Percentiles rank a stretch among this genome's conserved stretches.
Evolutionary conservation across 2,329 filamentous ascomycete species (phyloP).

Genomic region (Penicillium sp.): DNA sequence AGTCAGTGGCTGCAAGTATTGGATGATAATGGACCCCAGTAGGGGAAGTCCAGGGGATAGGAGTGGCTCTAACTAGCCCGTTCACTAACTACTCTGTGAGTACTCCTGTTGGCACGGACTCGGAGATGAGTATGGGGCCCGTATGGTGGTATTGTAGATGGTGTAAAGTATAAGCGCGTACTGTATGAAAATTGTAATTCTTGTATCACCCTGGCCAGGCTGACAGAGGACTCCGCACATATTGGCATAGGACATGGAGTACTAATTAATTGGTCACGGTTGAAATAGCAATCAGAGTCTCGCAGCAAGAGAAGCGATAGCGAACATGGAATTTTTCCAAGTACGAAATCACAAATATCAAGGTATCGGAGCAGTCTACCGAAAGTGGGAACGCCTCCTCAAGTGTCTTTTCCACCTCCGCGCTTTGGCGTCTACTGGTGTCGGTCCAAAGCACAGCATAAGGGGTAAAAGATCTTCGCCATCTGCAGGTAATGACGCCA

Average conservation of each 20-base stretch:
- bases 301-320: not conserved
- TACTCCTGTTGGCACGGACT: not conserved
- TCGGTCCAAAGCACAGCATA: not conserved
- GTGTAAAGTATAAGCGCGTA: constrained; percentile 4
- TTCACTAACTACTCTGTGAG: not conserved
- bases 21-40: not conserved
- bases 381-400: not conserved
- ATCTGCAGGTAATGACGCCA: constrained; percentile 2
- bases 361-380: constrained; percentile 1
- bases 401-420: constrained; percentile 4
- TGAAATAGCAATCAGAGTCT: not conserved
- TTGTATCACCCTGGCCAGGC: not conserved
- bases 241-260: not conserved
- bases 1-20: constrained; percentile 1
- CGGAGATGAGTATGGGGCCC: constrained; percentile 8
- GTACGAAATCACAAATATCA: not conserved
- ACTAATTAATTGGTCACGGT: not conserved
- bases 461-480: constrained; percentile 8
- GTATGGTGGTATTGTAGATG: not conserved
- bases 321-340: not conserved
- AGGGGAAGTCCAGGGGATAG: not conserved
- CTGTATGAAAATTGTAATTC: not conserved
- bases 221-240: not conserved
- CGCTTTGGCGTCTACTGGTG: constrained; percentile 13
- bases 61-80: not conserved